These are phyloP conservation scores for Tylopilus cervinicoccineus DNA, from an alignment of 768 basidiomycete genomes.

Conservation along the genomic window DNA sequence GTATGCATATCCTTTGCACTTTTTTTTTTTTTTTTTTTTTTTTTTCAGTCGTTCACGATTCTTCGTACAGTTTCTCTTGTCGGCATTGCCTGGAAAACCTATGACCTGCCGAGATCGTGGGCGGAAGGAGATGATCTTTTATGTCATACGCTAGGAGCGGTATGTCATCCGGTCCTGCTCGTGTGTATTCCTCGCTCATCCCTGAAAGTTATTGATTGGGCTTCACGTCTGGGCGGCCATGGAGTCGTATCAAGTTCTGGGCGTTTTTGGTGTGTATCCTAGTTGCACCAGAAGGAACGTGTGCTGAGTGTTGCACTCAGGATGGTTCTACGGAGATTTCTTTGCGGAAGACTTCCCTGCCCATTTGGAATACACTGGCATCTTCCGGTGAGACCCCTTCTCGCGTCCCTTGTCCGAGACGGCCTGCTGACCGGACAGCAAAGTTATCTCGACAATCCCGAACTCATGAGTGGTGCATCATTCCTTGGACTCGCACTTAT, in stretches of 20 bases:
- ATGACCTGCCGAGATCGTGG: conserved; percentile 80
- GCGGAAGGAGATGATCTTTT: conserved; percentile 82
- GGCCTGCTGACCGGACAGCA: background rate
- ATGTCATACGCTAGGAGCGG: conserved; percentile 83
- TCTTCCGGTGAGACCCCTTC: conserved; percentile 67
- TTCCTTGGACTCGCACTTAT: conserved; percentile 93
- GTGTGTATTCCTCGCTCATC: conserved; percentile 5
- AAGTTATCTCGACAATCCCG: conserved; percentile 92
- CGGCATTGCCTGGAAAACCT: conserved; percentile 87
- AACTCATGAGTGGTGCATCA: conserved; percentile 92
- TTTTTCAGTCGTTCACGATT: no score
- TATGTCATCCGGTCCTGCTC: conserved; percentile 37
- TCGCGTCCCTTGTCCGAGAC: background rate
- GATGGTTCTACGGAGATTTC: conserved; percentile 99
- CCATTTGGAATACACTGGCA: conserved; percentile 91
- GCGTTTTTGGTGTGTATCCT: conserved; percentile 70
- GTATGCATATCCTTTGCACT: conserved; percentile 38
- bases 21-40: background rate
- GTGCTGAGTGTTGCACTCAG: conserved; percentile 34
- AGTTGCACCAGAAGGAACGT: background rate
- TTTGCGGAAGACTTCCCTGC: conserved; percentile 93
- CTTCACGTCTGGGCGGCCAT: conserved; percentile 89
- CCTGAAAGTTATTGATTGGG: conserved; percentile 68
- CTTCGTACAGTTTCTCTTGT: conserved; percentile 83
- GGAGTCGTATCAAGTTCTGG: conserved; percentile 90